These are phyloP conservation scores for Helicocarpus griseus DNA, from an alignment of 2,329 filamentous ascomycete species.

Conservation along the genomic window DNA sequence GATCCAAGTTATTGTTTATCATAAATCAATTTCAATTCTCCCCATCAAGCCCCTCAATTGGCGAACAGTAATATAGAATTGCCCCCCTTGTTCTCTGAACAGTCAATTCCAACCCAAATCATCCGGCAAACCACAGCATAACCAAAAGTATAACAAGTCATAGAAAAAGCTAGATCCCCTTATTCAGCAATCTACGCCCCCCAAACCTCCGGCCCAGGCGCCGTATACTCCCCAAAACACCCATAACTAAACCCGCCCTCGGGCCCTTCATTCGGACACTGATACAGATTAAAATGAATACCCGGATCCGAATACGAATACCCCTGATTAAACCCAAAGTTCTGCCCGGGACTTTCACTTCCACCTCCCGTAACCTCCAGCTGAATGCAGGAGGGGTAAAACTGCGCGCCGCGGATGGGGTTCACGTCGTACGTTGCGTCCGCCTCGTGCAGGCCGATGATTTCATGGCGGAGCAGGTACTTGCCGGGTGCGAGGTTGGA, in stretches of 20 bases:
- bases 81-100: too few species aligned
- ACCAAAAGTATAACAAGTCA: too few species aligned
- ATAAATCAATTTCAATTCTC: too few species aligned
- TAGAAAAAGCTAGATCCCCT: too few species aligned
- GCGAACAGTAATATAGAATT: too few species aligned
- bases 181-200: slow-evolving; percentile 4
- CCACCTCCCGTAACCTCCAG: slow-evolving; percentile 17
- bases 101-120: too few species aligned
- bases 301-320: slow-evolving; percentile 12
- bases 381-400: slow-evolving; percentile 19
- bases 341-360: slow-evolving; percentile 9
- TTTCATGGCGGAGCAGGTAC: slow-evolving; percentile 18
- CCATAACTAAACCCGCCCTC: slow-evolving; percentile 6
- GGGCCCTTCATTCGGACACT: background rate
- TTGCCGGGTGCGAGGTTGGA: slow-evolving; percentile 15
- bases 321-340: slow-evolving; percentile 17
- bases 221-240: slow-evolving; percentile 7
- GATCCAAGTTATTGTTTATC: too few species aligned
- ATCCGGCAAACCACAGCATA: too few species aligned
- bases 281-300: slow-evolving; percentile 11
- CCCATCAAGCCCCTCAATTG: too few species aligned
- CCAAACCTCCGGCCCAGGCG: slow-evolving; percentile 12
- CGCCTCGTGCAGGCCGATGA: slow-evolving; percentile 16
- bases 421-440: slow-evolving; percentile 2
- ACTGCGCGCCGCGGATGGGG: slow-evolving; percentile 12